phyloP scores from a whole-genome alignment of 345 rosid genomes.

The Microthlaspi erraticum region DNA sequence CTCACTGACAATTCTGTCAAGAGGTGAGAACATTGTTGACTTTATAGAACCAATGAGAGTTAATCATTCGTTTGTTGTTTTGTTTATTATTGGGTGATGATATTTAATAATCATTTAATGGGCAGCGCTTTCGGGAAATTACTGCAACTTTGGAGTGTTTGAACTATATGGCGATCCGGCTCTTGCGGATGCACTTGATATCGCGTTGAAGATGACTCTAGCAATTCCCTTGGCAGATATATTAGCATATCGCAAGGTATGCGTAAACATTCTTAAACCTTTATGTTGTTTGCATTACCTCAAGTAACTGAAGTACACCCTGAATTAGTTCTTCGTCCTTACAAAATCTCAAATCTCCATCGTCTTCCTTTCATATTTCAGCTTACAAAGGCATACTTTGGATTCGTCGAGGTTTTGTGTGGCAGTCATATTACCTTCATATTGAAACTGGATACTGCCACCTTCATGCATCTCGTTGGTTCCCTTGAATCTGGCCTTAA shows the following conservation, averaged over 20 bases:
- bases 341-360: slow-evolving; percentile 1
- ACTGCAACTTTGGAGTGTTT: slow-evolving; percentile 96
- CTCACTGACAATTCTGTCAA: slow-evolving; percentile 82
- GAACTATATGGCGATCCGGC: slow-evolving; percentile 99
- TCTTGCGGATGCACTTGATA: slow-evolving; percentile 91
- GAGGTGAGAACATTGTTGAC: slow-evolving; percentile 66
- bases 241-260: slow-evolving; percentile 90
- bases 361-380: slow-evolving; percentile 51
- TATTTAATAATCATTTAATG: slow-evolving; percentile 33
- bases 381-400: slow-evolving; percentile 96
- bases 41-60: slow-evolving; percentile 19
- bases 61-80: not conserved
- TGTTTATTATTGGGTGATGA: slow-evolving; percentile 4
- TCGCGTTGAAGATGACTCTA: slow-evolving; percentile 83
- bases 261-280: not conserved
- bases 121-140: slow-evolving; percentile 92
- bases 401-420: slow-evolving; percentile 90
- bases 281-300: slow-evolving; percentile 9
- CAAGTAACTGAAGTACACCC: not conserved
- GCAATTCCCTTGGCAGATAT: slow-evolving; percentile 94
- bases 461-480: slow-evolving; percentile 89
- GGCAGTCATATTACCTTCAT: slow-evolving; percentile 74
- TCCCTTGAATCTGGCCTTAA: slow-evolving; percentile 98
- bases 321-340: not conserved
- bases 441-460: slow-evolving; percentile 79